Evolutionary conservation across 2,329 filamentous ascomycete species (phyloP).

Genomic region (Sarocladium oryzae): DNA sequence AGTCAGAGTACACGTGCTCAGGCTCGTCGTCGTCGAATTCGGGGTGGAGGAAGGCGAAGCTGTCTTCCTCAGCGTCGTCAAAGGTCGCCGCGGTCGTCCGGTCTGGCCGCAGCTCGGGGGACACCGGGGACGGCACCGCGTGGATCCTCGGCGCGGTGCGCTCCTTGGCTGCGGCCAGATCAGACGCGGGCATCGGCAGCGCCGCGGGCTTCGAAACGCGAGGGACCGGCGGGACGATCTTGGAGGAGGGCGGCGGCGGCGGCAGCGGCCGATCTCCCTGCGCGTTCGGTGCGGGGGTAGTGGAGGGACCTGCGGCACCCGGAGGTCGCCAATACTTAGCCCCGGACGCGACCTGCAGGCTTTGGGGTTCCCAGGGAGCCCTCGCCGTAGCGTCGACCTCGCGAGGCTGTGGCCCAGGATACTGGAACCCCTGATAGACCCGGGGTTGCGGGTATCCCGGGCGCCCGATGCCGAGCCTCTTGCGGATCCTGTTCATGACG

Average conservation of each 20-base stretch:
- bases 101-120: slow-evolving; percentile 27
- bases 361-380: slow-evolving; percentile 18
- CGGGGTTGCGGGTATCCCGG: slow-evolving; percentile 19
- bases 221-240: neutral
- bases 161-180: slow-evolving; percentile 19
- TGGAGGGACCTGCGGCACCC: neutral
- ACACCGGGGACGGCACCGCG: slow-evolving; percentile 28
- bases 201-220: slow-evolving; percentile 23
- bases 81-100: slow-evolving; percentile 15
- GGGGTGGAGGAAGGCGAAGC: slow-evolving; percentile 40
- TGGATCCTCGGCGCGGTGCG: slow-evolving; percentile 24
- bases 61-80: slow-evolving; percentile 37
- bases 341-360: slow-evolving; percentile 11
- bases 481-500: slow-evolving; percentile 55
- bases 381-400: slow-evolving; percentile 12
- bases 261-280: neutral
- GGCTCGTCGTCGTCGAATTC: slow-evolving; percentile 41
- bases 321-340: neutral
- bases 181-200: slow-evolving; percentile 21
- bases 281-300: neutral
- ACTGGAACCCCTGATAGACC: neutral
- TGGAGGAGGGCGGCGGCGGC: slow-evolving; percentile 10
- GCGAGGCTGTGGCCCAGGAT: slow-evolving; percentile 9
- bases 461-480: slow-evolving; percentile 28
- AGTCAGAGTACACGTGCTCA: slow-evolving; percentile 49